A percentile compares a stretch with the other conserved stretches of the same genome.
Conservation (phyloP, 148 eudicot genomes). For the Chenopodium album region DNA sequence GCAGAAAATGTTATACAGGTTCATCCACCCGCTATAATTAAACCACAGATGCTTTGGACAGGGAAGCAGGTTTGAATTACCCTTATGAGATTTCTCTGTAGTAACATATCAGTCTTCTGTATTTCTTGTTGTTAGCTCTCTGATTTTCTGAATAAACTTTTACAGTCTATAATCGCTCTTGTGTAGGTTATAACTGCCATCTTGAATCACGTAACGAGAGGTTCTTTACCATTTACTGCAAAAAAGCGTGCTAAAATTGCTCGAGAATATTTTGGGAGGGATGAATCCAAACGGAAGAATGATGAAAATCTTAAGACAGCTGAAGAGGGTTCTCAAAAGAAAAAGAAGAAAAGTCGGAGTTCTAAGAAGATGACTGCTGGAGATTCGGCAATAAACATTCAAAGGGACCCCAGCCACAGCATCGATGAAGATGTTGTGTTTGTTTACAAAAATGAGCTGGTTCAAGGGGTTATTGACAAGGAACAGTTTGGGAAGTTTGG, state of each 20-base stretch:
- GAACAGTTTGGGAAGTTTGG: conserved; percentile 99
- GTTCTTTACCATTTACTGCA: conserved; percentile 64
- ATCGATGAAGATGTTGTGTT: conserved; percentile 69
- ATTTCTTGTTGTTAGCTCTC: neutral
- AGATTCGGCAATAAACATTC: conserved; percentile 10
- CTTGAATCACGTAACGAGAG: conserved; percentile 74
- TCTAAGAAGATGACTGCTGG: conserved; percentile 27
- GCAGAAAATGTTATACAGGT: conserved; percentile 49
- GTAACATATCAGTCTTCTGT: neutral
- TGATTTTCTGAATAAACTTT: neutral
- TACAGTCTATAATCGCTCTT: conserved; percentile 4
- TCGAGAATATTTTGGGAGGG: conserved; percentile 62
- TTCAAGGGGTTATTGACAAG: conserved; percentile 96
- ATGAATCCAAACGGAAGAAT: conserved; percentile 36
- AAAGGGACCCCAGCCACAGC: conserved; percentile 29
- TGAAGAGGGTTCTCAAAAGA: conserved; percentile 13
- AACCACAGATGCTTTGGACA: conserved; percentile 90
- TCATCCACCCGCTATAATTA: conserved; percentile 73
- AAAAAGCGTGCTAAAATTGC: conserved; percentile 83
- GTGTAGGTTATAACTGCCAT: conserved; percentile 78
- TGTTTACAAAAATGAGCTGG: conserved; percentile 81
- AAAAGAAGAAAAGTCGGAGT: conserved; percentile 12
- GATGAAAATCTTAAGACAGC: conserved; percentile 11
- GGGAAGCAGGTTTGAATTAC: conserved; percentile 78
- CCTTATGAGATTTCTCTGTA: neutral